Evolutionary conservation across 306 rosid genomes (phyloP), one percentile per base, ranked within the genome.

Genomic region (Sesbania bispinosa): DNA sequence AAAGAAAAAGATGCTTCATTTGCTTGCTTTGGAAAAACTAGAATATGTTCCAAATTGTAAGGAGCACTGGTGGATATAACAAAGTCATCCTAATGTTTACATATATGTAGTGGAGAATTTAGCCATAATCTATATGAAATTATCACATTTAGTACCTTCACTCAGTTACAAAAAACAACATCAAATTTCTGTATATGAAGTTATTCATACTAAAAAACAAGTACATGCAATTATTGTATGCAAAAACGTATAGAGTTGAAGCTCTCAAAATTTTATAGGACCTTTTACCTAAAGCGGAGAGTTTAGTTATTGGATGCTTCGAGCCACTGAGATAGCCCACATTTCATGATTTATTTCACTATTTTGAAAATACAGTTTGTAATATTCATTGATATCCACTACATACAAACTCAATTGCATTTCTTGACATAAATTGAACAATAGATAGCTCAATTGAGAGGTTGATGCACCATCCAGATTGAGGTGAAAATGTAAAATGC

Each of bases 41-140:
- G 42, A 65, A 63, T 35, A 24, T 52, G 62, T 61, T 80, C 33
- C 67, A 38, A 52, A 66, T 29, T 39, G 11, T n/a, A 52, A 74
- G 46, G 54, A 66, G 41, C 39, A 45, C 35, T n/a, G 11, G 26
- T n/a, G 39, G 73, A 52, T 68, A 42, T 60, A 39, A 50, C 18
- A 10, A 73, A 19, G 61, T 48, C 46, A 24, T 50, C 5, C 10
- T 15, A 21, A 63, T 7, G 48, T 26, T 46, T 30, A 46, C 30
- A 54, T 7, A 5, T 36, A 69, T 18, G 35, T 0, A 20, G 47
- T 46, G n/a, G 38, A 50, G 27, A 23, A 64, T 71, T 78, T 48
- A 43, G 13, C 42, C 46, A 23, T 53, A 42, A 33, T 30, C n/a
- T 58, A 59, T 53, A 57, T 30, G 35, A 48, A 67, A 51, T 48